Evolutionary conservation across 2,329 filamentous ascomycete species (phyloP).

Genomic region (Phaeosphaeria sp.): DNA sequence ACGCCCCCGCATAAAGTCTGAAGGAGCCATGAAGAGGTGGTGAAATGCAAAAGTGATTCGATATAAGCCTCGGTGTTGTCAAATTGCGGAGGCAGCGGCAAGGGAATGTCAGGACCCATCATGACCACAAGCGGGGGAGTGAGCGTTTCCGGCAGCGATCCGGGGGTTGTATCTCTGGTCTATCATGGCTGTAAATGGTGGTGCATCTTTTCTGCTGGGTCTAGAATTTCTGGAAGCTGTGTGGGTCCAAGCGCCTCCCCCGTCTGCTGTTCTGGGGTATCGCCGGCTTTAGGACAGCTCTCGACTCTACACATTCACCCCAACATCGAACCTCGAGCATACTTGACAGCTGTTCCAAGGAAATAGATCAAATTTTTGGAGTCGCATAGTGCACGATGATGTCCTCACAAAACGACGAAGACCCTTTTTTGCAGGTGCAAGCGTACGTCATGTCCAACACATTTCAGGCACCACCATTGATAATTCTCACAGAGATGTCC

Average conservation of each 20-base stretch:
- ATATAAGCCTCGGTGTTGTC: slow-evolving; percentile 77
- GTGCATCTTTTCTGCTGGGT: slow-evolving; percentile 18
- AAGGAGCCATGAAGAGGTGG: slow-evolving; percentile 75
- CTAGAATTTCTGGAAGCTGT: slow-evolving; percentile 20
- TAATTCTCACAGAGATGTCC: slow-evolving; percentile 75
- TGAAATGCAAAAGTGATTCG: slow-evolving; percentile 77
- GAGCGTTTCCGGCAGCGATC: background rate
- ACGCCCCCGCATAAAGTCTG: slow-evolving; percentile 95
- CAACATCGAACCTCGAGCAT: background rate
- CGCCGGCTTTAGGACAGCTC: slow-evolving; percentile 12
- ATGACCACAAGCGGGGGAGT: background rate
- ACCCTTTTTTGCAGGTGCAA: slow-evolving; percentile 60
- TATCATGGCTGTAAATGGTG: slow-evolving; percentile 14
- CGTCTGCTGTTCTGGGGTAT: slow-evolving; percentile 5
- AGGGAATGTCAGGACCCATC: slow-evolving; percentile 59
- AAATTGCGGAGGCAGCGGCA: slow-evolving; percentile 78
- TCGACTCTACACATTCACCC: slow-evolving; percentile 9
- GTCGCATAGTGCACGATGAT: slow-evolving; percentile 39
- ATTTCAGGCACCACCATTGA: slow-evolving; percentile 26
- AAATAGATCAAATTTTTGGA: background rate
- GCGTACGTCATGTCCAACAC: slow-evolving; percentile 41
- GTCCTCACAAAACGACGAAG: slow-evolving; percentile 49
- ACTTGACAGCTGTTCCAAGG: background rate
- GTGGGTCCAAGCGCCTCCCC: slow-evolving; percentile 17
- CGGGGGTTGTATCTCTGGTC: slow-evolving; percentile 7